Evolutionary conservation across 768 basidiomycete species (phyloP).

Genomic region (Amanita molliuscula): DNA sequence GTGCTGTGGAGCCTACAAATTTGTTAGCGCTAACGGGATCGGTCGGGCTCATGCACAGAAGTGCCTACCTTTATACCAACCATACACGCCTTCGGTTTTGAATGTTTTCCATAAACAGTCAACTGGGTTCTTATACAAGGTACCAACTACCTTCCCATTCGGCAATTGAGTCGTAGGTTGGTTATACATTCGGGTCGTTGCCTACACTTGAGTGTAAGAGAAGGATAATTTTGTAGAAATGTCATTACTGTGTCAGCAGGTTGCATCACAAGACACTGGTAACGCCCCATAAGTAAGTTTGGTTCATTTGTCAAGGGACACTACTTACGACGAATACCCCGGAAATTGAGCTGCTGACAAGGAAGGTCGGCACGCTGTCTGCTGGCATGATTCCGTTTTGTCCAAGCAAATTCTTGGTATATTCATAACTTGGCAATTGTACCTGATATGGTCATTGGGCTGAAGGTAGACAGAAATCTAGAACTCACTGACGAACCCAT

Average conservation of each 20-base stretch:
- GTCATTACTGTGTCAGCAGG: conserved; percentile 73
- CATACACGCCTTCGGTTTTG: conserved; percentile 77
- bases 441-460: conserved; percentile 36
- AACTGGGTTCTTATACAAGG: conserved; percentile 83
- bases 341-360: conserved; percentile 81
- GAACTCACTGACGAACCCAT: conserved; percentile 74
- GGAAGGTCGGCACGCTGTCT: conserved; percentile 78
- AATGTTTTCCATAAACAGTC: conserved; percentile 97
- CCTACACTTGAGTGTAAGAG: conserved; percentile 27
- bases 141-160: conserved; percentile 62
- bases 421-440: conserved; percentile 93
- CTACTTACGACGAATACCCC: conserved; percentile 81
- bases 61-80: conserved; percentile 85
- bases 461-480: background rate
- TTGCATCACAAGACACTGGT: conserved; percentile 85
- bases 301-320: background rate
- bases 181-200: conserved; percentile 92
- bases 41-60: background rate
- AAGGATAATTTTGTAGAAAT: conserved; percentile 1
- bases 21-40: background rate
- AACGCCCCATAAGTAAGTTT: conserved; percentile 9
- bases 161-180: conserved; percentile 72
- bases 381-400: conserved; percentile 57
- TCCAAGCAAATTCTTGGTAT: conserved; percentile 77
- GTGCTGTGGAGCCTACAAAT: conserved; percentile 74